Evolutionary conservation across 345 rosid species (phyloP), one percentile per base, ranked within the genome.

Genomic region (Linum tenue): DNA sequence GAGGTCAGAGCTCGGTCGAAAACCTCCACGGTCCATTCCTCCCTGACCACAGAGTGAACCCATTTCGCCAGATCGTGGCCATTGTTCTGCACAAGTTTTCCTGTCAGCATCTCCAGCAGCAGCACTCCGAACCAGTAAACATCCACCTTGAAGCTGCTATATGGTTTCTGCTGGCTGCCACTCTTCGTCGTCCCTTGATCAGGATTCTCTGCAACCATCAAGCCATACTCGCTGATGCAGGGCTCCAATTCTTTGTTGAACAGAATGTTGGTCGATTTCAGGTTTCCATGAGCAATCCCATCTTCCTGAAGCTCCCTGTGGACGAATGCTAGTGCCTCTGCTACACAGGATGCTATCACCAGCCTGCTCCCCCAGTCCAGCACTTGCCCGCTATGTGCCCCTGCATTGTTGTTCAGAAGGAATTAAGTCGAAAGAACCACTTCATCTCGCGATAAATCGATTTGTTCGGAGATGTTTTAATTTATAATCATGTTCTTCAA

Each of bases 11-110:
- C 67, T 71, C 44, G 67, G 69, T 83, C 88, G 12, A 83, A 83
- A 36, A 86, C 88, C 66, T 83, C 91, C 6, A 63, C 85, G 0
- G 86, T 86, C 91, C 91, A 83, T 69, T 83, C 88, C 69, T 83
- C 88, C 56, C 77, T 72, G 50, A 83, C 79, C 48, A 75, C 84
- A 3, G 83, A 78, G 41, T 77, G 66, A 60, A 83, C 86, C 91
- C 91, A 86, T 15, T 35, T 64, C 9, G 76, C 84, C 79, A 83
- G 68, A 57, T 82, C 79, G 7, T 67, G 60, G 56, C 83, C 86
- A 10, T 66, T 77, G 66, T 70, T 76, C 67, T 80, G 74, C n/a
- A 78, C 85, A 51, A 72, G 44, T 59, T 83, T 82, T 35, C 86
- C 91, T 2, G 88, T 86, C 58, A 86, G 64, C 15, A 86, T 81